Evolutionary conservation across 169 alveolate genomes (phyloP), one percentile per base, ranked within the genome.

Genomic region (Plasmodium reichenowi): DNA sequence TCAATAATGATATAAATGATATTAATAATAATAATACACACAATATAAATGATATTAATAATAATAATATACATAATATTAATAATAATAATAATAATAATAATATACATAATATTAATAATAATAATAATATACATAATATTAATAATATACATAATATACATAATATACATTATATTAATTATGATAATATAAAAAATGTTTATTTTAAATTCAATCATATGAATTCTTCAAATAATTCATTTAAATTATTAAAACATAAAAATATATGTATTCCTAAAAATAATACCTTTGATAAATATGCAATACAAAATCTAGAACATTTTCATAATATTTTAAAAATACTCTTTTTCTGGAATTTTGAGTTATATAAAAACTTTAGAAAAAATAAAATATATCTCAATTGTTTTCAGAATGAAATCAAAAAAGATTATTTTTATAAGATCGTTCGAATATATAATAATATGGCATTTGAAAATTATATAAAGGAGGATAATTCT

Each of bases 331-430:
- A 47, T 66, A 72, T 86, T 58, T 86, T 86, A 43, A 86, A 72
- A 86, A 86, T 86, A 52, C 59, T 86, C 20, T 66, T 86, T 54
- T 86, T 59, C 66, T 86, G 92, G 92, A 86, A 86, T 86, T 86
- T 86, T 58, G 60, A 72, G 48, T 29, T 86, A 62, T 86, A 86
- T 54, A 86, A 71, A 72, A 86, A 60, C 60, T 86, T 86, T 72
- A 70, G 58, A 72, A 86, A 86, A 62, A 86, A 70, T 50, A 72
- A 86, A 59, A 86, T 72, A 10, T 86, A 86, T 38, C 17, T 72
- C 24, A 71, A 24, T 24, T 71, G 48, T 47, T 86, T 71, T 86
- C 66, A 56, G 47, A 32, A 38, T 6, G 92, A 86, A 86, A 86
- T 86, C 26, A 62, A 43, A 12, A 86, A 86, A 22, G 86, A 72